Evolutionary conservation across 75 land plant genomes (phyloP), one percentile per base, ranked within the genome.

Genomic region (Pinus taeda): DNA sequence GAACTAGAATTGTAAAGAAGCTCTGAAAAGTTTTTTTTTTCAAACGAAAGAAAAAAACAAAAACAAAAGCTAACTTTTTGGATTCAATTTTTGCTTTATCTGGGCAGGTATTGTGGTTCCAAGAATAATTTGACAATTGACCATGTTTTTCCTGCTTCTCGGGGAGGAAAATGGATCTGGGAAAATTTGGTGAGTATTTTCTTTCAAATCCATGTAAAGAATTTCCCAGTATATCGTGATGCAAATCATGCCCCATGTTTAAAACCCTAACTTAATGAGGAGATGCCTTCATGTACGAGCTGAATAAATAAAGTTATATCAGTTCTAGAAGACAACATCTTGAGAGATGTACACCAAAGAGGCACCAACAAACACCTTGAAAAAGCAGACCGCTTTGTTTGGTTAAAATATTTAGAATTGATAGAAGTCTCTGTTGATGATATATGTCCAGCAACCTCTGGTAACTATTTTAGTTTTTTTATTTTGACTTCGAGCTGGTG

Each of bases 111-210:
- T 62, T 97, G 99, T 73, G 83, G 78, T 85, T 82, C 90, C 13
- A 71, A 75, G 55, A 86, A 89, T 20, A 83, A 91, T 77, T 86
- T 97, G 84, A 97, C 99, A 12, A 84, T 97, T 74, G 99, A 97
- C 74, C 99, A 97, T 88, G 91, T 97, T 74, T n/a, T 89, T 49
- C 98, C 99, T 63, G 77, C 80, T 37, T 88, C 98, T 75, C 86
- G 89, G 33, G 98, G 99, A 22, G 99, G 99, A 57, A 82, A 88
- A 78, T 89, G 98, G 98, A 91, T 69, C 79, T 97, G 99, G 99
- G 93, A 95, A 65, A 97, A 97, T 80, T 87, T 97, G 87, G 99
- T 97, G 84, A 79, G 87, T 71, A n/a, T n/a, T 15, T 24, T 24
- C 42, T 71, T 22, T 13, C 18, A 45, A 37, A 37, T 39, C 15